Conservation (phyloP, 2,329 filamentous ascomycete species). For the Aspergillus neotritici region DNA sequence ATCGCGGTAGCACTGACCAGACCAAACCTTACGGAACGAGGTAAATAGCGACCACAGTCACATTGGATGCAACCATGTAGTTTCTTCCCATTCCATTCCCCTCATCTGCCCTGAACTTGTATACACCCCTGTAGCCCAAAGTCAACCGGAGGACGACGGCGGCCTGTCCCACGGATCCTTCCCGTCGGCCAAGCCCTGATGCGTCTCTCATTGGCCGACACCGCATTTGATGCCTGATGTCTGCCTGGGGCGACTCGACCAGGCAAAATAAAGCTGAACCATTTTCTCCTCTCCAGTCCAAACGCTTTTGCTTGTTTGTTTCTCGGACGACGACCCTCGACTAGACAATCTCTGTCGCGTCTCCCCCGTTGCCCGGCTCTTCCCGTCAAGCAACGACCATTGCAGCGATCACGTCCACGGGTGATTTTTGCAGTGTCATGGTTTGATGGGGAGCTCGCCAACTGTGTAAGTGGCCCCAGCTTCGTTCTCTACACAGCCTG, state of each 20-base stretch:
- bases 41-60: constrained; percentile 6
- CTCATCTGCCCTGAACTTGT: background rate
- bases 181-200: constrained; percentile 3
- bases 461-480: constrained; percentile 23
- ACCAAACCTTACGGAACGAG: constrained; percentile 32
- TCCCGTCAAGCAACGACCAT: constrained; percentile 15
- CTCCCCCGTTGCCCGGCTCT: constrained; percentile 18
- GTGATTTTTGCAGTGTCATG: constrained; percentile 15
- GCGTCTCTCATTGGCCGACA: constrained; percentile 11
- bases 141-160: too few relatives aligned
- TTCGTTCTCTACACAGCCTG: background rate
- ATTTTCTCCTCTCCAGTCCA: constrained; percentile 17
- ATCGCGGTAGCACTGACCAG: constrained; percentile 26
- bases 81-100: background rate
- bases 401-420: constrained; percentile 5
- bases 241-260: constrained; percentile 24
- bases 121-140: background rate
- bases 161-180: constrained; percentile 11
- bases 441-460: constrained; percentile 17
- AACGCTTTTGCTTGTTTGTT: constrained; percentile 19
- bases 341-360: constrained; percentile 19
- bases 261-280: constrained; percentile 19
- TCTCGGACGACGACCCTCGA: constrained; percentile 30
- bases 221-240: constrained; percentile 20
- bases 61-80: background rate